Conservation (phyloP, 192 early-diverging fungal genomes). For the Radiomyces spectabilis region DNA sequence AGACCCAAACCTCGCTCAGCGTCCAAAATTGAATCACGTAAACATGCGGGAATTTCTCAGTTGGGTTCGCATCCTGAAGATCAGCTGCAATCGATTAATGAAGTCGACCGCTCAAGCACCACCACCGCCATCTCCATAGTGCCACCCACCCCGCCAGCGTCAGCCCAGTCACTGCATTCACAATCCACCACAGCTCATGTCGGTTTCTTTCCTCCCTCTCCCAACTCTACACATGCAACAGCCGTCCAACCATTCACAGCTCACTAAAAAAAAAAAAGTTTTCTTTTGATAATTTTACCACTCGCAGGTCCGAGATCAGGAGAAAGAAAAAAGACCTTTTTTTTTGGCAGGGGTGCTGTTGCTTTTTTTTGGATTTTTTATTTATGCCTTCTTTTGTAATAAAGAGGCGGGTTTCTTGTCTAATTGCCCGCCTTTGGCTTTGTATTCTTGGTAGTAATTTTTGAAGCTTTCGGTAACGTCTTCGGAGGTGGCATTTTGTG, state of each 20-base stretch:
- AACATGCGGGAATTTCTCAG: no score
- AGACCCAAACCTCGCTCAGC: not conserved
- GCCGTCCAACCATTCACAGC: no score
- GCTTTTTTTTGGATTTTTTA: no score
- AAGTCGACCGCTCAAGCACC: not conserved
- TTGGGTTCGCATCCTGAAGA: not conserved
- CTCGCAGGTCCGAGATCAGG: no score
- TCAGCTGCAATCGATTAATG: not conserved
- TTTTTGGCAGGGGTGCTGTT: no score
- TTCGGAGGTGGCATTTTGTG: conserved; percentile 64
- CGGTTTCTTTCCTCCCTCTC: not conserved
- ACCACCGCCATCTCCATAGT: not conserved
- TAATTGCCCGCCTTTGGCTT: conserved; percentile 33
- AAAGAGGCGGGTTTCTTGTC: no score
- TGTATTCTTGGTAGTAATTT: conserved; percentile 32
- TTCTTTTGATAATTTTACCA: no score
- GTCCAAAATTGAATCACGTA: no score
- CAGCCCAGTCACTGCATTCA: no score
- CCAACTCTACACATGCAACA: conserved; percentile 2
- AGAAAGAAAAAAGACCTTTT: no score
- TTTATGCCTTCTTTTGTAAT: no score
- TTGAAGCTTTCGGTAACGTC: conserved; percentile 49
- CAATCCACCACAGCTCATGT: not conserved
- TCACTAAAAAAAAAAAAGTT: no score
- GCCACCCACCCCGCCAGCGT: not conserved